Conservation (phyloP, 169 alveolate genomes). For the Perkinsus chesapeaki region DNA sequence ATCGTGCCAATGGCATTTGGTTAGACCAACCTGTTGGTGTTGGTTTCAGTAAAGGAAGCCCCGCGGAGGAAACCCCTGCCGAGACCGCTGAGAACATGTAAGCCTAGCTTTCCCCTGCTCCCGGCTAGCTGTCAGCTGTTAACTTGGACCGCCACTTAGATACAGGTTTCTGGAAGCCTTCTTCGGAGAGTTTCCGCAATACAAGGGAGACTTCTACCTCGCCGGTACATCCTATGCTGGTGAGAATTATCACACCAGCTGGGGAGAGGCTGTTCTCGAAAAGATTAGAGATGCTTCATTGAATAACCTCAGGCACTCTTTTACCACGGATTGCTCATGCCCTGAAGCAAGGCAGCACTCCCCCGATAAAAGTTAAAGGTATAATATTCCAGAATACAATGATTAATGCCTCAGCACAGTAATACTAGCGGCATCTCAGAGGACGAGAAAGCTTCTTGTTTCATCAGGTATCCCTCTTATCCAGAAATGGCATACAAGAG, state of each 20-base stretch:
- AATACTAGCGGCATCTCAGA: neutral
- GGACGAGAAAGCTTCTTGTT: neutral
- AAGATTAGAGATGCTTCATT: no score
- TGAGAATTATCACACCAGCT: neutral
- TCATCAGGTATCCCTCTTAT: no score
- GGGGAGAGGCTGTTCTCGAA: no score
- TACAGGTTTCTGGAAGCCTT: neutral
- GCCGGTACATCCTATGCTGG: neutral
- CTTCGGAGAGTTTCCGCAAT: neutral
- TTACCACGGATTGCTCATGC: neutral
- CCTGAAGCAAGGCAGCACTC: no score
- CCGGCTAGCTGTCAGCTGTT: no score
- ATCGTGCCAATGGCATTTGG: neutral
- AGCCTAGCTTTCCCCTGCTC: neutral
- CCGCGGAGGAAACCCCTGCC: neutral
- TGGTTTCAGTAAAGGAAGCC: neutral
- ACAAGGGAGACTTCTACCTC: neutral
- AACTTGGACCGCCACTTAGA: neutral
- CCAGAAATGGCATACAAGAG: no score
- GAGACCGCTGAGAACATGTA: neutral
- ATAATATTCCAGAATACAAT: no score
- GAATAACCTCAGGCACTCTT: neutral
- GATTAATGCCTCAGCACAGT: neutral
- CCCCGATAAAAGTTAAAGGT: no score
- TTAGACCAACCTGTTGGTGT: neutral